Base-by-base conservation (phyloP, 2,329 filamentous ascomycete species). In the Hymenotorrendiella dingleyae region DNA sequence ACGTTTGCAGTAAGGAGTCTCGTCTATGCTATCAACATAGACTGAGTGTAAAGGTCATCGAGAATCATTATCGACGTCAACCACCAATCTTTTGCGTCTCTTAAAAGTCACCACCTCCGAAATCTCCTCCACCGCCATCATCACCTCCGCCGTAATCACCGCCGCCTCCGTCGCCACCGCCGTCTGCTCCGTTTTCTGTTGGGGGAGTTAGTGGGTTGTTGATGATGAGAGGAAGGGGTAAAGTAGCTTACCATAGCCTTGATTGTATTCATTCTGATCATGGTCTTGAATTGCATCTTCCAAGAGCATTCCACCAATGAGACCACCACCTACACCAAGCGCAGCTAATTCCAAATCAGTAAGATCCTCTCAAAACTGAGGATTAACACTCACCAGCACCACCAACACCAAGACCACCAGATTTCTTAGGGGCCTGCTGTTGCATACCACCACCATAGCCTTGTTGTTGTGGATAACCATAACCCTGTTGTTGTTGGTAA, bases 301-400 rank as follows among this genome's bases (percentile, higher is more conserved):
- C 23, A 94, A 64, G 56, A 94, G 49, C 48, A 79, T 76, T 42
- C 89, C 89, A 54, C 88, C 90, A 1, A 95, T 56, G 60, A 95
- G 59, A 63, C 89, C 89, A 50, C 84, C 89, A 53, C 88, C 89
- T 4, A 86, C 64, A 67, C 89, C 89, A 32, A 94, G 68, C 17
- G 86, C 86, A 39, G 39, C 36, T 22, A 21, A 6, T 32, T 12
- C 16, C 17, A 16, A 12, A 19, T 40, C 17, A 33, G 23, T 23
- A 24, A 29, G 3, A 14, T 12, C 27, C 12, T 11, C 23, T n/a
- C 10, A 17, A 22, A 9, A 28, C 7, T 32, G 19, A 14, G 24
- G 11, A n/a, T 14, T n/a, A 8, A 12, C 4, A 21, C 26, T 21
- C 10, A 40, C 27, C 37, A 7, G 82, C 79, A 39, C 82, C 87